phyloP scores from a whole-genome alignment of 805 yeast species.

The Ogataea philodendri region DNA sequence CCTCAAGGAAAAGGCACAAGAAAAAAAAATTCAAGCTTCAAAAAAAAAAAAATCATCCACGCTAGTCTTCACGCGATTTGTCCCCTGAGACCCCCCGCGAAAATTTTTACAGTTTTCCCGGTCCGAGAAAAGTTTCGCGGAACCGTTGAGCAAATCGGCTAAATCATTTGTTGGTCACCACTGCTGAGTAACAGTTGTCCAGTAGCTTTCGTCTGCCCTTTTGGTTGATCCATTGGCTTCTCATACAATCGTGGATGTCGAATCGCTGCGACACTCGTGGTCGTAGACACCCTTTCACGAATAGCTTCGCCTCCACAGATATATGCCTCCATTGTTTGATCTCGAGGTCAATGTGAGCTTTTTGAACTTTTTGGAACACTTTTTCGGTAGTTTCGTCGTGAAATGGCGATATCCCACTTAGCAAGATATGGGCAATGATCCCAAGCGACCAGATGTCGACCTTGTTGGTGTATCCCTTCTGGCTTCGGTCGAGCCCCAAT shows the following conservation, averaged over 20 bases:
- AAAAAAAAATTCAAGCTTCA: conserved; percentile 4
- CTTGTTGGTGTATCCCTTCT: conserved; percentile 47
- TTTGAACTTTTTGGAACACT: conserved; percentile 39
- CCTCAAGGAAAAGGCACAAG: conserved; percentile 2
- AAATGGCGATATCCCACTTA: conserved; percentile 66
- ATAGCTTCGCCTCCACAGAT: conserved; percentile 42
- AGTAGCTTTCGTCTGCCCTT: conserved; percentile 35
- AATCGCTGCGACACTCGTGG: conserved; percentile 39
- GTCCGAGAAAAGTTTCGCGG: conserved; percentile 2
- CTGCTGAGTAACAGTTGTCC: conserved; percentile 35
- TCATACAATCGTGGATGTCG: conserved; percentile 41
- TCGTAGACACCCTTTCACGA: conserved; percentile 41
- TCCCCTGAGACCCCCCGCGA: conserved; percentile 8
- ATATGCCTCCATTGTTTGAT: conserved; percentile 43
- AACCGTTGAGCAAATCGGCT: too few species aligned
- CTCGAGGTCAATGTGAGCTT: conserved; percentile 40
- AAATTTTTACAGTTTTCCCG: conserved; percentile 5
- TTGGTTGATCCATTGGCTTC: conserved; percentile 45
- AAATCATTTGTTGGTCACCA: conserved; percentile 11
- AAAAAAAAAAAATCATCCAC: conserved; percentile 5
- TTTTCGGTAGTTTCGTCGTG: conserved; percentile 44
- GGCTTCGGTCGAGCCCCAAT: conserved; percentile 22
- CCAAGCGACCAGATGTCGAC: conserved; percentile 76
- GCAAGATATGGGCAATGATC: conserved; percentile 53
- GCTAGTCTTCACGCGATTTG: conserved; percentile 1